Percentiles rank a stretch among this genome's conserved stretches.
phyloP scores from a whole-genome alignment of 2,329 filamentous ascomycete genomes.

The Diplocarpon mali region DNA sequence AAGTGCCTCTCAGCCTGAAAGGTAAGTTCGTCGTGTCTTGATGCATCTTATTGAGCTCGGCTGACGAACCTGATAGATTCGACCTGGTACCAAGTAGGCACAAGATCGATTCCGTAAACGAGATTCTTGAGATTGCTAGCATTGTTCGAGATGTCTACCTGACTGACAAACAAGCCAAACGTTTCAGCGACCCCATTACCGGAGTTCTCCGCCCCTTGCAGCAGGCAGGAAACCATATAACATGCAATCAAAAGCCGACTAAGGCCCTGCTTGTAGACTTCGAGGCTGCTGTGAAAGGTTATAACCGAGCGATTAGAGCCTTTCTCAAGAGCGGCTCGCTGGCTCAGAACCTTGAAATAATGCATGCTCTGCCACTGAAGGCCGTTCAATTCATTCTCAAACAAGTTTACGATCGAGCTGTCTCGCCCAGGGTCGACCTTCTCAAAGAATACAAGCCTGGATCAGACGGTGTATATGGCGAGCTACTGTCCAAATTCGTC shows the following conservation, averaged over 20 bases:
- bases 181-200: constrained; percentile 59
- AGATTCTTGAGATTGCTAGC: constrained; percentile 59
- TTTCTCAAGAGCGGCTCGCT: constrained; percentile 63
- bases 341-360: constrained; percentile 56
- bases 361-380: constrained; percentile 57
- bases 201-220: constrained; percentile 71
- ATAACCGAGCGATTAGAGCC: constrained; percentile 59
- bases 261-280: constrained; percentile 58
- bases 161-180: constrained; percentile 52
- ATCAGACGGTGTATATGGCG: constrained; percentile 89
- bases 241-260: constrained; percentile 33
- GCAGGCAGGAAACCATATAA: constrained; percentile 38
- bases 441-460: constrained; percentile 81
- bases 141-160: constrained; percentile 68
- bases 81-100: constrained; percentile 70
- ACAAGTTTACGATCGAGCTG: constrained; percentile 85
- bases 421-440: constrained; percentile 77
- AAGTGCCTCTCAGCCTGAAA: constrained; percentile 57
- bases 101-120: constrained; percentile 64
- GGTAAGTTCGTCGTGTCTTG: constrained; percentile 32
- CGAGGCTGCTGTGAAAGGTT: constrained; percentile 59
- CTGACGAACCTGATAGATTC: constrained; percentile 37
- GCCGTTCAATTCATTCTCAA: constrained; percentile 72
- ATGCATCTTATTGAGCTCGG: neutral
- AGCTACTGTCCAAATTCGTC: constrained; percentile 76